Conservation (phyloP, 2,329 filamentous ascomycete genomes). For the Myriosclerotinia duriaeana region DNA sequence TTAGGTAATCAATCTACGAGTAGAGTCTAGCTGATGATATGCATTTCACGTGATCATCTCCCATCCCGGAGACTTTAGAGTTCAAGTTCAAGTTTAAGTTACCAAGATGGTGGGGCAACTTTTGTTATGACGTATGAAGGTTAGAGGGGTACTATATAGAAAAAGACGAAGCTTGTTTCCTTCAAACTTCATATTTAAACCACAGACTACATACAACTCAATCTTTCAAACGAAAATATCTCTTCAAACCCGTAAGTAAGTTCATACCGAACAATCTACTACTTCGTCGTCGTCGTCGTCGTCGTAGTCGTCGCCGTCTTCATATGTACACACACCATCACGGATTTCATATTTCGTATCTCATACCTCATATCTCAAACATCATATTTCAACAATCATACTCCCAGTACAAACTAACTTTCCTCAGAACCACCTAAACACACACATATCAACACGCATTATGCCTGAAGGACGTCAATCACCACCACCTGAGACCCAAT, state of each 20-base stretch:
- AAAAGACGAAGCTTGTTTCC: constrained; percentile 6
- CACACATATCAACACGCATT: constrained; percentile 42
- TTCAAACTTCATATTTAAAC: not conserved
- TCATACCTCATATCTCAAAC: not conserved
- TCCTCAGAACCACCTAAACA: not conserved
- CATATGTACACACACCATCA: not conserved
- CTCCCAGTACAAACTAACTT: constrained; percentile 4
- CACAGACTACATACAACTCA: not conserved
- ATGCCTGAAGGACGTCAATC: constrained; percentile 72
- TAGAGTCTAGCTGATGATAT: too few relatives aligned
- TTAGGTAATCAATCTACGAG: too few relatives aligned
- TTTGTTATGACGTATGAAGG: constrained; percentile 11
- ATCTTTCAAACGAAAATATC: not conserved
- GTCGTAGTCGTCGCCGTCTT: not conserved
- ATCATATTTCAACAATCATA: too few relatives aligned
- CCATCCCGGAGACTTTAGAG: too few relatives aligned
- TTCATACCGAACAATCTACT: not conserved
- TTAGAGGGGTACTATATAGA: constrained; percentile 14
- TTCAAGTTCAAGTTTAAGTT: not conserved
- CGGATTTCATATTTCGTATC: not conserved
- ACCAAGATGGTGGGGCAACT: constrained; percentile 2
- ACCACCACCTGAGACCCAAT: constrained; percentile 68
- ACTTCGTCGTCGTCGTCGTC: not conserved
- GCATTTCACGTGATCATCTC: not conserved
- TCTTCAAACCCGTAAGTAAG: constrained; percentile 7